These are phyloP conservation scores for Plasmodium cynomolgi DNA, from an alignment of 169 alveolate species.

Conservation along the genomic window DNA sequence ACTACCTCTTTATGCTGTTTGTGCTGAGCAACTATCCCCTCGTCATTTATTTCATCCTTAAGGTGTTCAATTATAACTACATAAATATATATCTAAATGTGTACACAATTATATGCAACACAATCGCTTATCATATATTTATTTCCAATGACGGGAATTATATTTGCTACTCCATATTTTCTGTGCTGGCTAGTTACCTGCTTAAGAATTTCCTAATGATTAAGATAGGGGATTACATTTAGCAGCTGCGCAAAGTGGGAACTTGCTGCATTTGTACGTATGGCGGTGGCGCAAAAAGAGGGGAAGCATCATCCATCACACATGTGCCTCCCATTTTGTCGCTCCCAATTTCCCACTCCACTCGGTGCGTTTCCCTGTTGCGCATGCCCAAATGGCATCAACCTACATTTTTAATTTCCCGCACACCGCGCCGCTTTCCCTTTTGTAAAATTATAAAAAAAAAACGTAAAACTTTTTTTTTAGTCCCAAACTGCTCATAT, in stretches of 20 bases:
- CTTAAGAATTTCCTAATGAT: constrained; percentile 43
- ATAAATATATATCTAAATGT: constrained; percentile 60
- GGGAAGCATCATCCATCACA: background rate
- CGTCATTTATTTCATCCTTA: constrained; percentile 47
- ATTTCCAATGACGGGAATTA: constrained; percentile 55
- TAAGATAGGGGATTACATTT: constrained; percentile 23
- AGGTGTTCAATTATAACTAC: constrained; percentile 62
- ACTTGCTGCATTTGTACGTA: background rate
- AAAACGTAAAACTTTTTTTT: background rate
- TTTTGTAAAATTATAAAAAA: background rate
- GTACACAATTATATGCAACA: constrained; percentile 49
- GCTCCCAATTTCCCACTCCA: background rate
- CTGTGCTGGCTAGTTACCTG: constrained; percentile 51
- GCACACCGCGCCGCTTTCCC: background rate
- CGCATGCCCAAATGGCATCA: background rate
- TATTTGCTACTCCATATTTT: constrained; percentile 42
- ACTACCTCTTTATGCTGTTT: constrained; percentile 71
- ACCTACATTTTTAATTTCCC: background rate
- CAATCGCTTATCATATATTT: constrained; percentile 62
- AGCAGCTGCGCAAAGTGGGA: background rate
- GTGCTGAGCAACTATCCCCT: constrained; percentile 58
- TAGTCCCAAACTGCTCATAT: background rate
- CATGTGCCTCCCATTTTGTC: background rate
- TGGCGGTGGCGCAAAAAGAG: background rate
- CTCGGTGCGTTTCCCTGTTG: background rate